Evolutionary conservation across 2,329 filamentous ascomycete genomes (phyloP).

Genomic region (Cylindrodendrum hubeiense): DNA sequence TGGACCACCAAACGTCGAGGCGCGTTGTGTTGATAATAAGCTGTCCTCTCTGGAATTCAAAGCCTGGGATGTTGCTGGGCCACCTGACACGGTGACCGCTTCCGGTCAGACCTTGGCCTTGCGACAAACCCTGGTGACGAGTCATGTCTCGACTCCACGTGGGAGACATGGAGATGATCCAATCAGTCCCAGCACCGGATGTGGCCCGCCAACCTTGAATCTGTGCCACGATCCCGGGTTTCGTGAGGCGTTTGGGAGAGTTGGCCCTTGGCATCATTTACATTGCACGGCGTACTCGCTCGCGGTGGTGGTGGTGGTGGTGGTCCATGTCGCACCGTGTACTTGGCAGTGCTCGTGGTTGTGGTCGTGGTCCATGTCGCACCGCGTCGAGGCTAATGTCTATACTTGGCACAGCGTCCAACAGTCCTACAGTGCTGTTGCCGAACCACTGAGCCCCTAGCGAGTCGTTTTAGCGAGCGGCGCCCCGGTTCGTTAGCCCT

Average conservation of each 20-base stretch:
- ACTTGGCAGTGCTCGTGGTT: too few species aligned
- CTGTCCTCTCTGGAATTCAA: background rate
- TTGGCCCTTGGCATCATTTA: background rate
- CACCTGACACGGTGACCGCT: constrained; percentile 28
- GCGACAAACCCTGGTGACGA: constrained; percentile 15
- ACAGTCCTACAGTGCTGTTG: background rate
- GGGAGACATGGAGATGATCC: constrained; percentile 25
- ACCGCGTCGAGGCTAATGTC: background rate
- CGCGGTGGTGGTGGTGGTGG: too few species aligned
- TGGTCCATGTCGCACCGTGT: background rate
- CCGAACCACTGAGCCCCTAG: background rate
- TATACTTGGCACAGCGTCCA: constrained; percentile 3
- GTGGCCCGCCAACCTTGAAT: constrained; percentile 21
- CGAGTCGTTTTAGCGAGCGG: background rate
- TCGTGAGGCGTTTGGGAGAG: background rate
- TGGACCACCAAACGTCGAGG: background rate
- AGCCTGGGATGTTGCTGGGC: constrained; percentile 5
- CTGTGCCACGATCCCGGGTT: constrained; percentile 20
- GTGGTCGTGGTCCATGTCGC: background rate
- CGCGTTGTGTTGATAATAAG: background rate
- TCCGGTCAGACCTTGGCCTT: constrained; percentile 9
- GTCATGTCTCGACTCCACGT: constrained; percentile 37
- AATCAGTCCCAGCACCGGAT: constrained; percentile 6
- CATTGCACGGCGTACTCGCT: constrained; percentile 4
- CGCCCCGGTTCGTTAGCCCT: background rate